phyloP scores from a whole-genome alignment of 257 asterid species.

The Vinca minor region DNA sequence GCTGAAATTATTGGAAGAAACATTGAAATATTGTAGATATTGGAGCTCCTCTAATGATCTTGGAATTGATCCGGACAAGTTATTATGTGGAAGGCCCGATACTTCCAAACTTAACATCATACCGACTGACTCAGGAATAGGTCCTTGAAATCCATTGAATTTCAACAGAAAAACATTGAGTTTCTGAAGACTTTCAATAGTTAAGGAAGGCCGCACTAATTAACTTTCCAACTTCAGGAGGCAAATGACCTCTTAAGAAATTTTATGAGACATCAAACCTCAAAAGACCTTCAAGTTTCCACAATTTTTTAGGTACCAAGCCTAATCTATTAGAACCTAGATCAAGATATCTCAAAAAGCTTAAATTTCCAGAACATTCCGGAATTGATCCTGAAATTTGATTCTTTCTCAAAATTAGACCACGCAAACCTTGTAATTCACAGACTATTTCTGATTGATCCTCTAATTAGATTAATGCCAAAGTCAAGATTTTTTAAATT shows the following conservation, averaged over 20 bases:
- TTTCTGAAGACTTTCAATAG: no score
- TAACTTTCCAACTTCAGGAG: no score
- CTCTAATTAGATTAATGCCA: slow-evolving; percentile 7
- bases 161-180: no score
- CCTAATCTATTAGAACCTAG: slow-evolving; percentile 18
- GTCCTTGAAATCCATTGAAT: slow-evolving; percentile 28
- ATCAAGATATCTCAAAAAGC: not conserved
- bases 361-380: slow-evolving; percentile 20
- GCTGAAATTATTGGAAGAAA: no score
- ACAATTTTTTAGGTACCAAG: not conserved
- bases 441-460: slow-evolving; percentile 14
- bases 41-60: no score
- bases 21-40: no score
- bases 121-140: slow-evolving; percentile 35
- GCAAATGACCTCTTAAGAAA: no score
- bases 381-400: slow-evolving; percentile 22
- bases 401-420: slow-evolving; percentile 5
- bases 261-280: no score
- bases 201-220: no score
- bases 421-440: slow-evolving; percentile 10
- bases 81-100: slow-evolving; percentile 39
- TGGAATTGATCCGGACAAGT: no score
- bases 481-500: not conserved
- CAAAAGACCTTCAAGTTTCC: no score
- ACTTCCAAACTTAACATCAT: slow-evolving; percentile 30